phyloP scores from a whole-genome alignment of 768 basidiomycete genomes.

The Xerocomus potaroensis region DNA sequence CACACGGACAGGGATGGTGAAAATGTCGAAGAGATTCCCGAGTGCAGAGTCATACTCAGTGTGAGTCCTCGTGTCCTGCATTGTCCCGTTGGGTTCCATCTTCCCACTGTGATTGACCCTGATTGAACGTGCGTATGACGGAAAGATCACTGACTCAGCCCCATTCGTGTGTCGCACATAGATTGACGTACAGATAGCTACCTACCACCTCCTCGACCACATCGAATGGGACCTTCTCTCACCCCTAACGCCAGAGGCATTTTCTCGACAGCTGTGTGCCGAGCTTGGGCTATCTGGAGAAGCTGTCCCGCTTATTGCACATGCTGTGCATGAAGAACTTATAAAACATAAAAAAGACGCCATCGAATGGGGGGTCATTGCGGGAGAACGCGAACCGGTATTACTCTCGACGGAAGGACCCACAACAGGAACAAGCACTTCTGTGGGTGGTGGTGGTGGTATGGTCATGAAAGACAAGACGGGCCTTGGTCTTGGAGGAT shows the following conservation, averaged over 20 bases:
- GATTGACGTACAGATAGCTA: conserved; percentile 97
- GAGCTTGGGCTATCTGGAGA: conserved; percentile 90
- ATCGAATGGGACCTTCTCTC: conserved; percentile 99
- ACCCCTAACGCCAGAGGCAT: conserved; percentile 82
- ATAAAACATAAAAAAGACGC: conserved; percentile 94
- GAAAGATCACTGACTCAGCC: conserved; percentile 10
- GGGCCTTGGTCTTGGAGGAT: conserved; percentile 69
- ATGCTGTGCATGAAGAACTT: conserved; percentile 93
- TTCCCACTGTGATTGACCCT: conserved; percentile 14
- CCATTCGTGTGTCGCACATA: conserved; percentile 27
- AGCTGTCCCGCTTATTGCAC: conserved; percentile 82
- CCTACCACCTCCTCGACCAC: conserved; percentile 86
- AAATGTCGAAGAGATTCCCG: conserved; percentile 59
- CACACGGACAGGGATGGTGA: conserved; percentile 35
- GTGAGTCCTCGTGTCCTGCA: conserved; percentile 39
- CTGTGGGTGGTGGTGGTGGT: conserved; percentile 35
- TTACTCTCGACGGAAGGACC: conserved; percentile 17
- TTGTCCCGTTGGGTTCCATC: too few relatives aligned
- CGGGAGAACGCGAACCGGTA: conserved; percentile 42
- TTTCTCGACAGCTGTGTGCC: conserved; percentile 70
- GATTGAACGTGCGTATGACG: conserved; percentile 15
- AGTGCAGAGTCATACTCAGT: conserved; percentile 79
- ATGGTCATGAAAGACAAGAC: conserved; percentile 76
- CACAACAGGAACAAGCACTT: conserved; percentile 4
- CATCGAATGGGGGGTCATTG: conserved; percentile 89